Percentiles rank a stretch among this genome's conserved stretches.
These are phyloP conservation scores for Jaapia argillacea DNA, from an alignment of 768 basidiomycete species.

Conservation along the genomic window DNA sequence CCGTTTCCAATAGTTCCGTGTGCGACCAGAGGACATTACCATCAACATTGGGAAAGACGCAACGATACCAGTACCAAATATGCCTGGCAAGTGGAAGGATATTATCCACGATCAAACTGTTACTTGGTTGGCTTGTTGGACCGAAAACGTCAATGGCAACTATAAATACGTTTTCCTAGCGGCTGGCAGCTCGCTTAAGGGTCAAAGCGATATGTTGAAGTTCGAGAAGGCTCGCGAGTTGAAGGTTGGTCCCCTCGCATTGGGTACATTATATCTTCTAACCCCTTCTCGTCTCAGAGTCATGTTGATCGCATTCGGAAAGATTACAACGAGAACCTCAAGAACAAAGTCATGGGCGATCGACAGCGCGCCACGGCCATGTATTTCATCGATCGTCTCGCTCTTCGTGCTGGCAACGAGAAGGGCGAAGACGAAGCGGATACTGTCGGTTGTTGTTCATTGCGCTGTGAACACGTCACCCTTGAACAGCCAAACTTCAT, in stretches of 20 bases:
- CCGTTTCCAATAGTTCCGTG: conserved; percentile 58
- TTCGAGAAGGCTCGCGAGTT: conserved; percentile 97
- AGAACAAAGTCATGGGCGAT: conserved; percentile 86
- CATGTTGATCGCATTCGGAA: conserved; percentile 86
- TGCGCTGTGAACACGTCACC: conserved; percentile 95
- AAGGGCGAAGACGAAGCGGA: conserved; percentile 99
- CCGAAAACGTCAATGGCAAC: conserved; percentile 93
- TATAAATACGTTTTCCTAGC: conserved; percentile 98
- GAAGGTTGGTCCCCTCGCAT: conserved; percentile 44
- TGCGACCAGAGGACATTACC: conserved; percentile 91
- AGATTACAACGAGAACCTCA: conserved; percentile 80
- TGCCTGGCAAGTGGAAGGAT: conserved; percentile 85
- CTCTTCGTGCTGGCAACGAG: conserved; percentile 97
- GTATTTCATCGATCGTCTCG: conserved; percentile 97
- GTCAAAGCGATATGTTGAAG: conserved; percentile 95
- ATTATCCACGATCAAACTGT: conserved; percentile 91
- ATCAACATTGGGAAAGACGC: conserved; percentile 82
- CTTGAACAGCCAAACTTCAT: conserved; percentile 80
- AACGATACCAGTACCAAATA: conserved; percentile 78
- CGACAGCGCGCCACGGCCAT: conserved; percentile 97
- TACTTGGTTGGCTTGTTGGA: conserved; percentile 99
- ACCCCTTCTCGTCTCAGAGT: conserved; percentile 40
- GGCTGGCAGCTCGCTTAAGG: conserved; percentile 95
- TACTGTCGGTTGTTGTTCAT: conserved; percentile 96
- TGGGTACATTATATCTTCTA: no score